These are phyloP conservation scores for Wallacemonas sp. DNA, from an alignment of 208 protist genomes.

Conservation along the genomic window DNA sequence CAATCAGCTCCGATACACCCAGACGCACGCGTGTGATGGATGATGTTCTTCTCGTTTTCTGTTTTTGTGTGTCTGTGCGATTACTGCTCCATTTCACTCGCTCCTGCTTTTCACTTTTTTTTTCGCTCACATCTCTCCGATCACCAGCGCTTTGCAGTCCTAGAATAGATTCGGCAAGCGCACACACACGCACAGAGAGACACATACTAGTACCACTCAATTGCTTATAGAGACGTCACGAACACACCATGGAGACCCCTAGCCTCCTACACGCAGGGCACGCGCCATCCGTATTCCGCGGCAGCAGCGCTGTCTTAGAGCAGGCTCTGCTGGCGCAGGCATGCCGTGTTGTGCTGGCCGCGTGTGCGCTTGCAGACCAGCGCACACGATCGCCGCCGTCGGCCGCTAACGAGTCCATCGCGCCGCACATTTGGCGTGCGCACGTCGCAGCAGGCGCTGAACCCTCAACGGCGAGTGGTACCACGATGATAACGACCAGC, in stretches of 20 bases:
- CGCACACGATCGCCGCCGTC: too few relatives aligned
- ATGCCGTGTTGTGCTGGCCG: slow-evolving; percentile 32
- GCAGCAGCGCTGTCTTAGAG: slow-evolving; percentile 37
- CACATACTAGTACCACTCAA: too few relatives aligned
- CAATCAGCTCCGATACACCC: too few relatives aligned
- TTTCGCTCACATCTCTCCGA: slow-evolving; percentile 9
- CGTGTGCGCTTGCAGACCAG: slow-evolving; percentile 7
- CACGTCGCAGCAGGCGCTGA: not conserved
- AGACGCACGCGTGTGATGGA: too few relatives aligned
- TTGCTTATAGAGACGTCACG: too few relatives aligned
- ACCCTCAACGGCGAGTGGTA: not conserved
- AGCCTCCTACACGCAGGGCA: too few relatives aligned
- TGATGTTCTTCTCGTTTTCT: too few relatives aligned
- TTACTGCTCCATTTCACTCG: not conserved
- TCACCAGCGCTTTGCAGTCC: slow-evolving; percentile 12
- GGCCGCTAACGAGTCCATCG: not conserved
- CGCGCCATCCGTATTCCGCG: slow-evolving; percentile 35
- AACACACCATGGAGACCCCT: too few relatives aligned
- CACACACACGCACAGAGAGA: too few relatives aligned
- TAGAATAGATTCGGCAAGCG: too few relatives aligned
- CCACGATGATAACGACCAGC: not conserved
- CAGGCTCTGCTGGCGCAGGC: slow-evolving; percentile 50
- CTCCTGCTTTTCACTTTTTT: slow-evolving; percentile 6
- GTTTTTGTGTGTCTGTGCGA: not conserved
- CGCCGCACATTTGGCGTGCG: not conserved